A percentile compares a stretch with the other conserved stretches of the same genome.
Conservation (phyloP, 2,329 filamentous ascomycete genomes). For the Pestalotiopsis sp. region DNA sequence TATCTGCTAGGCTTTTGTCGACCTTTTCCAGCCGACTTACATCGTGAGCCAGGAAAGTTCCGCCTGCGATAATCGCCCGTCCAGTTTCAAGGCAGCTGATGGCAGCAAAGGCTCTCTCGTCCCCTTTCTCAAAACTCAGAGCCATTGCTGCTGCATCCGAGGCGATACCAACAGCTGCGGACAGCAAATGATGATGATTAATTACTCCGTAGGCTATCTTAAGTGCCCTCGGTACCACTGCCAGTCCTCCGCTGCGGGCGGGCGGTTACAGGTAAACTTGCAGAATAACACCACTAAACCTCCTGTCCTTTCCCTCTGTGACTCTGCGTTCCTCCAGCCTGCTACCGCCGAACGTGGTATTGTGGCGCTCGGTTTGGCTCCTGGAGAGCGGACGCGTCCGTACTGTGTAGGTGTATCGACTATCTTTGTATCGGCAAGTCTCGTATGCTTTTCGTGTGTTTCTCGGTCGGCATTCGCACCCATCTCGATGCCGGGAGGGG, state of each 20-base stretch:
- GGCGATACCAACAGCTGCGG: background rate
- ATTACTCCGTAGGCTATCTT: too few species aligned
- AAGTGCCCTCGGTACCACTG: too few species aligned
- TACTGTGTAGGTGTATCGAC: background rate
- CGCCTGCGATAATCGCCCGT: background rate
- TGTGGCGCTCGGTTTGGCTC: background rate
- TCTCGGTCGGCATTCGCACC: background rate
- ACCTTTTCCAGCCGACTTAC: too few species aligned
- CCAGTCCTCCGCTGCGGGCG: background rate
- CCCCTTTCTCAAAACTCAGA: background rate
- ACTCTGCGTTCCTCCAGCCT: background rate
- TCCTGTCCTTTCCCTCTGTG: background rate
- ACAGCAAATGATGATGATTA: too few species aligned
- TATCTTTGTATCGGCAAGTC: too few species aligned
- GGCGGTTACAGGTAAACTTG: background rate
- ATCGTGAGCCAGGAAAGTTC: too few species aligned
- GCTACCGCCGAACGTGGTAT: background rate
- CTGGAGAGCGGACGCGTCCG: background rate
- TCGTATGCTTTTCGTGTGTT: background rate
- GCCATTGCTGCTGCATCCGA: background rate
- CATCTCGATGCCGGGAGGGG: background rate
- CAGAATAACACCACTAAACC: background rate
- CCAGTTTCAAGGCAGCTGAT: background rate
- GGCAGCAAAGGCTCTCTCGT: too few species aligned
- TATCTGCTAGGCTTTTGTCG: too few species aligned